phyloP scores from a whole-genome alignment of 306 rosid genomes.

The Prunus padus region DNA sequence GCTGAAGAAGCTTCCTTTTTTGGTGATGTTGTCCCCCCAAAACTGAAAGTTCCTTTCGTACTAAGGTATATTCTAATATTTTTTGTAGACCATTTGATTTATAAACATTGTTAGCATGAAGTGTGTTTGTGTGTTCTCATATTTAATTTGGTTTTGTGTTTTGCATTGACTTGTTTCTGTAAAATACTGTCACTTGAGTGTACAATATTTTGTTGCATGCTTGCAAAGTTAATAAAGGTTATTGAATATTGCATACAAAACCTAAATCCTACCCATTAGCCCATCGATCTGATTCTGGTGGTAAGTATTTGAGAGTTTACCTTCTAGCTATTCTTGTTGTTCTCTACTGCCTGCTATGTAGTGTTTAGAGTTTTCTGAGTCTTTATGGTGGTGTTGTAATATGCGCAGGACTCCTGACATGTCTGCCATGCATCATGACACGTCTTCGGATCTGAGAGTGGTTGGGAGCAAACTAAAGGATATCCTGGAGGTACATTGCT shows the following conservation, averaged over 20 bases:
- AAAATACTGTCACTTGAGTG: neutral
- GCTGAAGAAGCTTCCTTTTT: conserved; percentile 91
- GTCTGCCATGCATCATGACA: conserved; percentile 89
- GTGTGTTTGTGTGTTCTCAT: neutral
- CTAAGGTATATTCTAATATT: conserved; percentile 58
- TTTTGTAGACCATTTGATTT: conserved; percentile 3
- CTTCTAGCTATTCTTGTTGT: neutral
- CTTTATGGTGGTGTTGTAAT: conserved; percentile 23
- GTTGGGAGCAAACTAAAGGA: conserved; percentile 72
- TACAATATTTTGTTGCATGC: neutral
- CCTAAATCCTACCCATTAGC: neutral
- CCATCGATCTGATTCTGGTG: neutral
- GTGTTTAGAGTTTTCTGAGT: neutral
- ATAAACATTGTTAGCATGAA: neutral
- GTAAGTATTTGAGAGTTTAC: neutral
- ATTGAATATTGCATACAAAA: neutral
- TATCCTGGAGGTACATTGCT: conserved; percentile 61
- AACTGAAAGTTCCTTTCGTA: conserved; percentile 70
- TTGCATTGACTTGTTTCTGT: neutral
- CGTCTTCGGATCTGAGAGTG: conserved; percentile 75
- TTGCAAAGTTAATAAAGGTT: neutral
- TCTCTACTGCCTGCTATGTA: neutral
- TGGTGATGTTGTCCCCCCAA: conserved; percentile 79
- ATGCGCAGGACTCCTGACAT: conserved; percentile 82
- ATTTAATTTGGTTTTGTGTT: neutral